Percentiles rank a stretch among this genome's conserved stretches.
Conservation (phyloP, 768 basidiomycete species). For the Lyophyllum semitale region DNA sequence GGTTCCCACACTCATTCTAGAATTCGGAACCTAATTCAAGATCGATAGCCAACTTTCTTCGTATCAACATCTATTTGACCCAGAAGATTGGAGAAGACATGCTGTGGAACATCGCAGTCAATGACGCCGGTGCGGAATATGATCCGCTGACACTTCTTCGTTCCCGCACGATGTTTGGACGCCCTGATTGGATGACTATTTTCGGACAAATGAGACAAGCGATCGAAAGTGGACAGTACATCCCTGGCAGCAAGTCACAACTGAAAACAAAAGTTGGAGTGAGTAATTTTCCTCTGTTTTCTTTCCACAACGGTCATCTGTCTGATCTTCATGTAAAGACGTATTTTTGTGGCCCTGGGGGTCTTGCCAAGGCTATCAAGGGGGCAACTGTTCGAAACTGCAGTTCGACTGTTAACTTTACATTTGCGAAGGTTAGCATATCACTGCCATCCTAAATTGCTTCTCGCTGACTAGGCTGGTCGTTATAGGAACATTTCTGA, state of each 20-base stretch:
- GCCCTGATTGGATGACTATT: slow-evolving; percentile 87
- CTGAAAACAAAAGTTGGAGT: slow-evolving; percentile 85
- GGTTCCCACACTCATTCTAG: slow-evolving; percentile 31
- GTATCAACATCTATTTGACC: slow-evolving; percentile 89
- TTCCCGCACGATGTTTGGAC: slow-evolving; percentile 88
- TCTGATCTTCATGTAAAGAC: slow-evolving; percentile 46
- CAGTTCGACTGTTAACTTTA: slow-evolving; percentile 63
- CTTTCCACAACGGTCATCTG: slow-evolving; percentile 1
- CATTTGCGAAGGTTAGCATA: slow-evolving; percentile 70
- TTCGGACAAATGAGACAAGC: slow-evolving; percentile 74
- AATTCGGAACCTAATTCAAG: slow-evolving; percentile 11
- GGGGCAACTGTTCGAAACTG: slow-evolving; percentile 62
- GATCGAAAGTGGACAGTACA: slow-evolving; percentile 81
- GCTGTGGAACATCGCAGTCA: slow-evolving; percentile 91
- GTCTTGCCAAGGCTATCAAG: slow-evolving; percentile 76
- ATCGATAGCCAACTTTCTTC: slow-evolving; percentile 82
- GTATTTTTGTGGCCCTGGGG: slow-evolving; percentile 86
- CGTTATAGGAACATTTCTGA: slow-evolving; percentile 30
- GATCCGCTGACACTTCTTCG: slow-evolving; percentile 89
- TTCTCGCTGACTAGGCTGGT: neutral
- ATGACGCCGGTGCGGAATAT: slow-evolving; percentile 82
- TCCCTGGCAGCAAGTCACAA: slow-evolving; percentile 77
- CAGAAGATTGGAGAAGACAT: slow-evolving; percentile 84
- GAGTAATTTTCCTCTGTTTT: slow-evolving; percentile 34
- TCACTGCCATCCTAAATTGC: neutral